Base-by-base conservation (phyloP, 1,284 basidiomycete genomes). In the Melampsora medusae region DNA sequence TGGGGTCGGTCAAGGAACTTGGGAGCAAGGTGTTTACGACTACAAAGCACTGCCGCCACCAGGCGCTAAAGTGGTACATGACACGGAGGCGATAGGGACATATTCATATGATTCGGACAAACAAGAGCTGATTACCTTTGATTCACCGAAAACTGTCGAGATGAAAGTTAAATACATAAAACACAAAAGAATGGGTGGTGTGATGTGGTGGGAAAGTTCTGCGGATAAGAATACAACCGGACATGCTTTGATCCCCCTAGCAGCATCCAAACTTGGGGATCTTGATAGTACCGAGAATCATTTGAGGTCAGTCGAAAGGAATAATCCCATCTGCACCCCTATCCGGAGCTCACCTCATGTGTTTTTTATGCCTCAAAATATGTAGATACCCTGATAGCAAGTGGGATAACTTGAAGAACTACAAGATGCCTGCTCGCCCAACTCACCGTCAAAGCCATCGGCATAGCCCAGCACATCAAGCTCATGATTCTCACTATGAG, bases 171-270 rank as follows among this genome's bases (percentile, higher is more conserved):
- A 69, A 25, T 76, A 76, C 48, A 53, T 76, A 19, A 53, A 64
- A 25, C 28, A 60, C 22, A 56, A 56, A 14, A 59, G 67, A 16
- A 56, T 76, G 12, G 74, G 74, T 35, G 74, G 74, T 28, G 74
- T 76, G 10, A 76, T 76, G 74, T 76, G 74, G 74, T 76, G 74
- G 74, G 74, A 76, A 65, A 76, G 74, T 59, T 76, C 74, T 0
- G 74, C 66, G 31, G 74, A 76, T 28, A 76, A 76, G 46, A 35
- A 65, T 12, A 49, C 59, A 9, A 60, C 56, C 17, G 67, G 60
- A 14, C 62, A 56, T 16, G 66, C 74, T 3, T 28, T 76, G 33
- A 69, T 76, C 35, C 74, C 74, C 7, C 38, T 76, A 60, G 74
- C 74, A 49, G 74, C 74, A 10, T 62, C 67, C n/a, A 42, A 62